Evolutionary conservation across 1,139 yeast genomes (phyloP).

Genomic region (Hansenula sp.): DNA sequence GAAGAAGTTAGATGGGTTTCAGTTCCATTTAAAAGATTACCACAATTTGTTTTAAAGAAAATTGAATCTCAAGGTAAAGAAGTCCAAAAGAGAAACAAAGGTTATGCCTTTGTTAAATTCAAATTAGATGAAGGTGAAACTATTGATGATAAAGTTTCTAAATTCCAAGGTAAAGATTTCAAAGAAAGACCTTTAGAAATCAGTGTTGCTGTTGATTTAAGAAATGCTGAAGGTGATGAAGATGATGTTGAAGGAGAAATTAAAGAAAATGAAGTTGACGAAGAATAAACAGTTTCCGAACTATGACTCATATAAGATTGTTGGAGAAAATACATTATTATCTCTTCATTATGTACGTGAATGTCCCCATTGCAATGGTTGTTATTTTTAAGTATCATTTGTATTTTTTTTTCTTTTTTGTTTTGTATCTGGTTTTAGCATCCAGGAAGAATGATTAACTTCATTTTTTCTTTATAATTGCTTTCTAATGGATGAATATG

Average conservation of each 20-base stretch:
- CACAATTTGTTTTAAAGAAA: slow-evolving; percentile 35
- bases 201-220: slow-evolving; percentile 51
- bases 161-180: slow-evolving; percentile 48
- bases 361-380: too few species aligned
- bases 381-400: too few species aligned
- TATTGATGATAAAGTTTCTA: slow-evolving; percentile 31
- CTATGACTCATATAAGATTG: too few species aligned
- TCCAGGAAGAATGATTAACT: too few species aligned
- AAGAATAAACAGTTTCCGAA: not conserved
- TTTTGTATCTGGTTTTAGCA: too few species aligned
- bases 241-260: slow-evolving; percentile 4
- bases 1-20: slow-evolving; percentile 51
- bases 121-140: slow-evolving; percentile 19
- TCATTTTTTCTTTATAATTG: too few species aligned
- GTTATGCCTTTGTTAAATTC: slow-evolving; percentile 61
- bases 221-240: slow-evolving; percentile 8
- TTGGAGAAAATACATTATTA: too few species aligned
- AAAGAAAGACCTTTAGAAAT: slow-evolving; percentile 52
- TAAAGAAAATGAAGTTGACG: not conserved
- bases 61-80: slow-evolving; percentile 37
- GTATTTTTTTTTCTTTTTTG: too few species aligned
- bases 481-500: too few species aligned
- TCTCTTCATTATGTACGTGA: too few species aligned
- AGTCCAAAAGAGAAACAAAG: slow-evolving; percentile 47
- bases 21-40: slow-evolving; percentile 49